Evolutionary conservation across 1,284 basidiomycete species (phyloP).

Genomic region (Ustilago nuda): DNA sequence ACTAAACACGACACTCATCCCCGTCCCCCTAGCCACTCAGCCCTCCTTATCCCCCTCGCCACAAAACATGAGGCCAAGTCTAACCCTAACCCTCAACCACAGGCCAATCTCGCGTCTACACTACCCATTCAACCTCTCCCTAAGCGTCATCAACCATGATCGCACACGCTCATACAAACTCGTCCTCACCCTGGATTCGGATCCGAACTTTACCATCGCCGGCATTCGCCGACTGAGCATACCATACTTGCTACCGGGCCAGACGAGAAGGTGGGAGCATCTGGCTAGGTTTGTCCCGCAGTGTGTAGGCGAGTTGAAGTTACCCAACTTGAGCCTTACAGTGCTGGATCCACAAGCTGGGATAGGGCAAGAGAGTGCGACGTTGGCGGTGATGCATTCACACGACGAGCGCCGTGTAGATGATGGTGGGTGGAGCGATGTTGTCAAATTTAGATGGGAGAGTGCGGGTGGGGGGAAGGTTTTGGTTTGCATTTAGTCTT

Average conservation of each 20-base stretch:
- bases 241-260: conserved; percentile 24
- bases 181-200: conserved; percentile 28
- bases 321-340: conserved; percentile 16
- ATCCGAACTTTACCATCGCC: conserved; percentile 31
- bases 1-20: conserved; percentile 9
- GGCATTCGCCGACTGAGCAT: conserved; percentile 21
- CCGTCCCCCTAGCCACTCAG: background rate
- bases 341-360: conserved; percentile 7
- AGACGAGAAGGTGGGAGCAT: background rate
- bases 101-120: background rate
- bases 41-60: background rate
- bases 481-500: background rate
- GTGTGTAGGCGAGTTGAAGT: background rate
- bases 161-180: conserved; percentile 7
- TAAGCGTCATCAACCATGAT: conserved; percentile 18
- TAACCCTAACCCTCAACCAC: conserved; percentile 20
- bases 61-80: too few relatives aligned
- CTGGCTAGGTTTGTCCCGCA: conserved; percentile 23
- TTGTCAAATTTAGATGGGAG: background rate
- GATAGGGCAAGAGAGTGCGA: background rate
- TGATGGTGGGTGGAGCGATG: background rate
- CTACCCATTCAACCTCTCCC: conserved; percentile 1
- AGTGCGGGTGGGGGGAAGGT: background rate
- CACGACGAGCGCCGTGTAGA: background rate
- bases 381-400: background rate